These are phyloP conservation scores for Glonium stellatum DNA, from an alignment of 495 filamentous ascomycete species.

Conservation along the genomic window DNA sequence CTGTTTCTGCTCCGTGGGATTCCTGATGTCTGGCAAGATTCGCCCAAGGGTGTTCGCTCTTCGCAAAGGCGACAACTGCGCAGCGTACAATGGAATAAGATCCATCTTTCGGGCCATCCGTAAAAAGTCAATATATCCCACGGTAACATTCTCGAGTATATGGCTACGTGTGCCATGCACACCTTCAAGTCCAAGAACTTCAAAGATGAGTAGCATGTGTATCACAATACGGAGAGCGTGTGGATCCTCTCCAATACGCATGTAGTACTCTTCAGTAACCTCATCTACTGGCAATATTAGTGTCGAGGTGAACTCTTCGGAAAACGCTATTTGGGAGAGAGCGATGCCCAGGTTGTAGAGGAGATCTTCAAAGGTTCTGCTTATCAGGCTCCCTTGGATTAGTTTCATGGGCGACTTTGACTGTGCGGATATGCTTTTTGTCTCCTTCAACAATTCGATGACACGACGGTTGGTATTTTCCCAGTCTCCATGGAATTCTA, in stretches of 20 bases:
- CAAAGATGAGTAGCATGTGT: constrained; percentile 50
- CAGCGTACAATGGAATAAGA: constrained; percentile 78
- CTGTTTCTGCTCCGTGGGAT: constrained; percentile 42
- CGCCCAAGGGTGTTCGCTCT: constrained; percentile 48
- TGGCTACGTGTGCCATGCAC: constrained; percentile 35
- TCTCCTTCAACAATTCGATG: constrained; percentile 44
- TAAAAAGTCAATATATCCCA: constrained; percentile 75
- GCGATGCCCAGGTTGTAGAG: constrained; percentile 52
- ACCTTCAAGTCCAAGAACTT: constrained; percentile 33
- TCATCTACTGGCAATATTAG: constrained; percentile 14
- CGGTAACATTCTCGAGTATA: constrained; percentile 57
- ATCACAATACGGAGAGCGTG: constrained; percentile 53
- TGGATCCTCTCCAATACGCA: constrained; percentile 40
- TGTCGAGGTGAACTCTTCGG: constrained; percentile 17
- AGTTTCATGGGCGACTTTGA: constrained; percentile 53
- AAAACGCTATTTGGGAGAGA: constrained; percentile 49
- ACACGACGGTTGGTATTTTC: constrained; percentile 44
- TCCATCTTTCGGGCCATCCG: constrained; percentile 60
- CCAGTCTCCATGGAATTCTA: constrained; percentile 48
- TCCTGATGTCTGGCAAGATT: constrained; percentile 49
- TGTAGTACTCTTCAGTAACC: constrained; percentile 12
- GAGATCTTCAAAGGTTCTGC: constrained; percentile 50
- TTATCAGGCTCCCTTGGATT: constrained; percentile 60
- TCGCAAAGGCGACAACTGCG: constrained; percentile 53
- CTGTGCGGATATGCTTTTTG: constrained; percentile 43